Base-by-base conservation (phyloP, 2,329 filamentous ascomycete species). In the Paecilomyces variotii region DNA sequence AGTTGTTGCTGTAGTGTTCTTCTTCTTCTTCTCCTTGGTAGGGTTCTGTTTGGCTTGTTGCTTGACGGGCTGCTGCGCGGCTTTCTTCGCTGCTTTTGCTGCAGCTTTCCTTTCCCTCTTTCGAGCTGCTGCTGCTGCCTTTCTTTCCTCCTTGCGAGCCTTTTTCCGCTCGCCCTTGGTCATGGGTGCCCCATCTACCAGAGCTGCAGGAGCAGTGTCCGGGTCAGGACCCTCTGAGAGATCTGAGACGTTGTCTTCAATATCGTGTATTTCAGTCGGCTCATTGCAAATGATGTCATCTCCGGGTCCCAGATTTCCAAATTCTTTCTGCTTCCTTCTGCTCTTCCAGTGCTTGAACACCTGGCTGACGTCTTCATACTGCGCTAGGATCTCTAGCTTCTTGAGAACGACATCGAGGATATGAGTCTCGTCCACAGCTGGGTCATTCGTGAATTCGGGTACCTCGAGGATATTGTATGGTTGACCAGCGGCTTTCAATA, bases 391-490 rank as follows among this genome's bases (percentile, higher is more conserved):
- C 56, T 85, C 79, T 7, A 87, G 69, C 60, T 82, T 84, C 1
- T 72, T 72, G 10, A 80, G 75, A 9, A 86, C 78, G 54, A 80
- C 77, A 1, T 72, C 67, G 34, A 87, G 72, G 2, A 81, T 76
- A 55, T 77, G 74, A 2, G 72, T 68, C 39, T 74, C 73, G 28
- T 74, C 67, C 60, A 75, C 66, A 55, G 76, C 70, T 2, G 76
- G 70, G 32, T 71, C 79, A 45, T 70, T 71, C 24, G 66, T 73
- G 68, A 94, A 97, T 73, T 95, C 91, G 0, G 91, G 89, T 25
- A 97, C 82, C 63, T 86, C 79, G 9, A 97, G 75, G 25, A 94
- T 80, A 67, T 97, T 97, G 75, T 84, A 84, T 0, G 94, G 94
- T 72, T 99, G 90, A 57, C 83, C 87, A 27, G 84, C 80, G 0